Percentiles rank a stretch among this genome's conserved stretches.
phyloP scores from a whole-genome alignment of 371 early-diverging fungal genomes.

The Zychaea mexicana region DNA sequence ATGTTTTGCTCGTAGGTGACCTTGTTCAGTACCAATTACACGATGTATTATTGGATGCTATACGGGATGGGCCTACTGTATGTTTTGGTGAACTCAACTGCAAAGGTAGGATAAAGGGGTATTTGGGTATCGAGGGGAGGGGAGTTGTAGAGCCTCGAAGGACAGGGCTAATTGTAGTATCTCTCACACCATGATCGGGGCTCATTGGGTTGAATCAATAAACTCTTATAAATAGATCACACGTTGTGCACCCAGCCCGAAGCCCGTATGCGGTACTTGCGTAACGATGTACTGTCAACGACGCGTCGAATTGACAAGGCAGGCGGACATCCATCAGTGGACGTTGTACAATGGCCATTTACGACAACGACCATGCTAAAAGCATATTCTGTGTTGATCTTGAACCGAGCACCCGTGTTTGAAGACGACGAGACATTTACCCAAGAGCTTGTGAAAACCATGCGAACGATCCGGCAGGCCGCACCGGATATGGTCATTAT shows the following conservation, averaged over 20 bases:
- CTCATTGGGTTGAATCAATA: neutral
- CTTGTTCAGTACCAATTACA: constrained; percentile 59
- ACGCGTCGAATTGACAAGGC: constrained; percentile 35
- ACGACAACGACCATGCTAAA: constrained; percentile 33
- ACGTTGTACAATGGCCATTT: constrained; percentile 55
- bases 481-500: constrained; percentile 48
- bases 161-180: too few species aligned
- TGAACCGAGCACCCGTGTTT: constrained; percentile 52
- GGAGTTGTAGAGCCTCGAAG: too few species aligned
- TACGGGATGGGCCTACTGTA: constrained; percentile 49
- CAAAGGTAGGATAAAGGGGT: constrained; percentile 39
- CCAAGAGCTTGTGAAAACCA: constrained; percentile 45
- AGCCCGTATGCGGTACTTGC: constrained; percentile 41
- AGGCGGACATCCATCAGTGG: constrained; percentile 38
- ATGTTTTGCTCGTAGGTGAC: constrained; percentile 59
- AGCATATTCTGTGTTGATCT: constrained; percentile 47
- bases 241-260: constrained; percentile 37
- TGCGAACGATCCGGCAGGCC: constrained; percentile 44
- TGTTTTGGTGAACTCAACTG: constrained; percentile 64
- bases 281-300: constrained; percentile 60
- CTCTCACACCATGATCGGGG: too few species aligned
- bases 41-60: constrained; percentile 52
- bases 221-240: constrained; percentile 41
- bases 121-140: neutral
- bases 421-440: constrained; percentile 50